phyloP scores from a whole-genome alignment of 371 early-diverging fungal species.

The Mortierella sp. region DNA sequence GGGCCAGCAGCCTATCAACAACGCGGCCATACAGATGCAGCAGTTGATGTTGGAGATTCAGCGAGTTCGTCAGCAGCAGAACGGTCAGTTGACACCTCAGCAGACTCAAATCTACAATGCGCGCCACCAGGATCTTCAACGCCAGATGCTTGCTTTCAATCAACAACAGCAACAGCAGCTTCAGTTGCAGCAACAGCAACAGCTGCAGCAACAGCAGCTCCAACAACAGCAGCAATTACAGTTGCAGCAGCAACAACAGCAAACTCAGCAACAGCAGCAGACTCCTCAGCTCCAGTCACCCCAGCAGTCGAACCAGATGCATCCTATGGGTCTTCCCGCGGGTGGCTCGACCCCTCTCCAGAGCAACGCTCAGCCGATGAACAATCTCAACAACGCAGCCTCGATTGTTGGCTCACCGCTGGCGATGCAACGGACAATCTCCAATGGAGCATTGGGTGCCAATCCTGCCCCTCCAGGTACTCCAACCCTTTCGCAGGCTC shows the following conservation, averaged over 20 bases:
- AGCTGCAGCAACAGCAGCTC: slow-evolving; percentile 30
- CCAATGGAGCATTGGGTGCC: slow-evolving; percentile 14
- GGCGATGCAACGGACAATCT: slow-evolving; percentile 43
- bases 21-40: slow-evolving; percentile 56
- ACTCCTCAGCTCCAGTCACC: slow-evolving; percentile 33
- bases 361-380: slow-evolving; percentile 17
- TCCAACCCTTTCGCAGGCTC: slow-evolving; percentile 44
- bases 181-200: slow-evolving; percentile 35
- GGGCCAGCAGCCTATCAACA: slow-evolving; percentile 27
- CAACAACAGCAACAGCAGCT: slow-evolving; percentile 53
- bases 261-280: slow-evolving; percentile 23
- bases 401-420: slow-evolving; percentile 42
- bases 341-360: slow-evolving; percentile 13
- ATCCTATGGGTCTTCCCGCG: slow-evolving; percentile 30
- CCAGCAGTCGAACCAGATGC: slow-evolving; percentile 37
- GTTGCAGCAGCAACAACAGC: slow-evolving; percentile 15
- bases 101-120: slow-evolving; percentile 20
- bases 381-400: slow-evolving; percentile 43
- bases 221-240: slow-evolving; percentile 55
- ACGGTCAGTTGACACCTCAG: slow-evolving; percentile 20
- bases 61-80: slow-evolving; percentile 27
- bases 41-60: slow-evolving; percentile 50
- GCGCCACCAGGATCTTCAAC: slow-evolving; percentile 23
- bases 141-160: slow-evolving; percentile 4
- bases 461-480: slow-evolving; percentile 28